Percentiles rank a stretch among this genome's conserved stretches.
These are phyloP conservation scores for Toxicodendron radicans DNA, from an alignment of 345 rosid genomes.

Conservation along the genomic window DNA sequence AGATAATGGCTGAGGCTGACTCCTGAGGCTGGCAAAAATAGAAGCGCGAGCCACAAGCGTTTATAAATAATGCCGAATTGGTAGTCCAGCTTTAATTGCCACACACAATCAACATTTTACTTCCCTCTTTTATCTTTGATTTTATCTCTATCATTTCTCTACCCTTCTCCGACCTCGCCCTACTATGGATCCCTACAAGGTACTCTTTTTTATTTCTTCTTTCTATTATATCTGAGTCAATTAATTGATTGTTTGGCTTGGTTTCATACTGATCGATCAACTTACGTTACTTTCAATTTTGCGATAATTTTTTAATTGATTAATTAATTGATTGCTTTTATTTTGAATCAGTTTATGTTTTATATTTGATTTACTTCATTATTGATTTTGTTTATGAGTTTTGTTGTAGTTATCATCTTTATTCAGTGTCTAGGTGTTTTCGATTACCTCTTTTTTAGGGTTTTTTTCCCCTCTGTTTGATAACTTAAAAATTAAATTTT, in stretches of 20 bases:
- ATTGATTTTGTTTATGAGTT: not conserved
- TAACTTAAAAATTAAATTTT: not conserved
- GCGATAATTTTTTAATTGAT: no score
- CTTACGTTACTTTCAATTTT: no score
- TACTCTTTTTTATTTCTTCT: not conserved
- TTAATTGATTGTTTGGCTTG: not conserved
- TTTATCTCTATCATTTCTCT: not conserved
- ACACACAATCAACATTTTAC: not conserved
- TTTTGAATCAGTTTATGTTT: no score
- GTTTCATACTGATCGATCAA: not conserved
- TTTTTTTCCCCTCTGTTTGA: no score
- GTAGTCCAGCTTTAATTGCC: not conserved
- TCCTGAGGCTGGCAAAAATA: not conserved
- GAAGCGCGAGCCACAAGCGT: constrained; percentile 23
- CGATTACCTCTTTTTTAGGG: no score
- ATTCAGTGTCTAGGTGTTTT: no score
- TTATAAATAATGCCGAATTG: constrained; percentile 1
- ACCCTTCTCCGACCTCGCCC: not conserved
- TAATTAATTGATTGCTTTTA: no score
- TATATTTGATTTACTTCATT: not conserved
- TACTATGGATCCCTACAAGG: constrained; percentile 51
- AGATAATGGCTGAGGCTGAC: not conserved
- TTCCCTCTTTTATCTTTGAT: no score
- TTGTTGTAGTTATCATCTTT: no score
- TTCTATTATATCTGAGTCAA: not conserved